Percentiles rank a stretch among this genome's conserved stretches.
These are phyloP conservation scores for Albugo laibachii DNA, from an alignment of 352 stramenopile genomes.

Conservation along the genomic window DNA sequence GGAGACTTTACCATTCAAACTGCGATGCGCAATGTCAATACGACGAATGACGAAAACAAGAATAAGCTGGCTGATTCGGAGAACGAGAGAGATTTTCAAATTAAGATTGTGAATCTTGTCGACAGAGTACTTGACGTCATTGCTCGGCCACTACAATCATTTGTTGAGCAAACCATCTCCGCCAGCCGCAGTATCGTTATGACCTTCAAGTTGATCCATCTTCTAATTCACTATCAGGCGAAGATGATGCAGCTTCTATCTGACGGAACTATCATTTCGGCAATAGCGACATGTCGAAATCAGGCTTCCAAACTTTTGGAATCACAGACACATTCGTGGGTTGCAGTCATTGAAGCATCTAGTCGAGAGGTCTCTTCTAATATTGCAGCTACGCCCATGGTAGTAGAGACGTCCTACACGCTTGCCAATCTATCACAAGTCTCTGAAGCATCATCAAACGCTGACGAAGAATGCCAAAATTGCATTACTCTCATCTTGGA, in stretches of 20 bases:
- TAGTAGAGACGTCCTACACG: constrained; percentile 33
- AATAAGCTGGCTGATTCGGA: neutral
- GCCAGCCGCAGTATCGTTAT: constrained; percentile 30
- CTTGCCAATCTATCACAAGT: constrained; percentile 34
- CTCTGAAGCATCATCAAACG: constrained; percentile 30
- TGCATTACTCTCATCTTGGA: constrained; percentile 35
- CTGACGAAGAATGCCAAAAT: constrained; percentile 23
- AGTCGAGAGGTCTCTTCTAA: constrained; percentile 38
- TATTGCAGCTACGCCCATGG: constrained; percentile 28
- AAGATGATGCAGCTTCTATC: constrained; percentile 29
- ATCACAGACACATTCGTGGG: constrained; percentile 27
- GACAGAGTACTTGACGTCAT: constrained; percentile 36
- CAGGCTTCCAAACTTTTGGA: constrained; percentile 24
- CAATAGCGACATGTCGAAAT: constrained; percentile 18
- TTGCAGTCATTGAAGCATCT: constrained; percentile 20
- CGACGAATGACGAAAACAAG: too few relatives aligned
- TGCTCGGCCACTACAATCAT: constrained; percentile 30
- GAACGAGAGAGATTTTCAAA: neutral
- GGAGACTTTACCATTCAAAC: constrained; percentile 22
- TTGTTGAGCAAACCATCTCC: constrained; percentile 38
- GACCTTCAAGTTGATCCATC: constrained; percentile 39
- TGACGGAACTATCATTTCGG: constrained; percentile 12
- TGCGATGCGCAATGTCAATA: too few relatives aligned
- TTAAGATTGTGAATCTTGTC: constrained; percentile 13
- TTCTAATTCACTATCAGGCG: constrained; percentile 44